Percentiles rank a stretch among this genome's conserved stretches.
Conservation (phyloP, 179 eudicot species). For the Pouteria campechiana region DNA sequence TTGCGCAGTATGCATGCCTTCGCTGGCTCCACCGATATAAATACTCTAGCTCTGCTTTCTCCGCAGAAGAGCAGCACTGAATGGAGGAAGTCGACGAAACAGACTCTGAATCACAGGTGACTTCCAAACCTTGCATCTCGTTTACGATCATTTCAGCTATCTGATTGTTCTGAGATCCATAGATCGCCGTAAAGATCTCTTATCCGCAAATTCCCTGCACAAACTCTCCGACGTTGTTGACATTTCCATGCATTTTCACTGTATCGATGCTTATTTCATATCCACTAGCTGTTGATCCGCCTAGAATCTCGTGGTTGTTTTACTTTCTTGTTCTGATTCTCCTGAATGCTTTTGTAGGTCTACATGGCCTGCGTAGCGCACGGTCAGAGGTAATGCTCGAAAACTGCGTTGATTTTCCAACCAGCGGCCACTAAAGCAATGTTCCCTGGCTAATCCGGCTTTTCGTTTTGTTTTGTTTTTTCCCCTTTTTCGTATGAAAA, state of each 20-base stretch:
- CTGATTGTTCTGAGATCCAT: not conserved
- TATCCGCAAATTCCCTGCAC: not conserved
- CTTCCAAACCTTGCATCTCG: not conserved
- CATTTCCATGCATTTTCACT: not conserved
- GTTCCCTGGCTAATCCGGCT: too few species aligned
- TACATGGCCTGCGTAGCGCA: constrained; percentile 86
- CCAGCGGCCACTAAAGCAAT: not conserved
- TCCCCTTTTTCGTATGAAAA: too few species aligned
- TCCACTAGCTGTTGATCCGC: too few species aligned
- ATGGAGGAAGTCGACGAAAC: constrained; percentile 55
- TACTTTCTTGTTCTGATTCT: not conserved
- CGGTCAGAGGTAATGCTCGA: constrained; percentile 48
- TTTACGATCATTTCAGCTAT: not conserved
- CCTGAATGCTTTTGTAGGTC: constrained; percentile 39
- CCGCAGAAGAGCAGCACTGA: not conserved
- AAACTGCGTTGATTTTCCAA: not conserved
- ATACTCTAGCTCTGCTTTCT: too few species aligned
- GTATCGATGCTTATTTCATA: too few species aligned
- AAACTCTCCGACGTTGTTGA: not conserved
- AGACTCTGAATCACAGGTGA: constrained; percentile 32
- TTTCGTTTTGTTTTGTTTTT: too few species aligned
- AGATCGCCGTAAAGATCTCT: not conserved
- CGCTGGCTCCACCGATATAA: constrained; percentile 16
- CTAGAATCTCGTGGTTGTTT: too few species aligned
- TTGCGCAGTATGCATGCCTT: too few species aligned